Percentiles rank a stretch among this genome's conserved stretches.
These are phyloP conservation scores for Streptanthus diversifolius DNA, from an alignment of 345 rosid species.

Conservation along the genomic window DNA sequence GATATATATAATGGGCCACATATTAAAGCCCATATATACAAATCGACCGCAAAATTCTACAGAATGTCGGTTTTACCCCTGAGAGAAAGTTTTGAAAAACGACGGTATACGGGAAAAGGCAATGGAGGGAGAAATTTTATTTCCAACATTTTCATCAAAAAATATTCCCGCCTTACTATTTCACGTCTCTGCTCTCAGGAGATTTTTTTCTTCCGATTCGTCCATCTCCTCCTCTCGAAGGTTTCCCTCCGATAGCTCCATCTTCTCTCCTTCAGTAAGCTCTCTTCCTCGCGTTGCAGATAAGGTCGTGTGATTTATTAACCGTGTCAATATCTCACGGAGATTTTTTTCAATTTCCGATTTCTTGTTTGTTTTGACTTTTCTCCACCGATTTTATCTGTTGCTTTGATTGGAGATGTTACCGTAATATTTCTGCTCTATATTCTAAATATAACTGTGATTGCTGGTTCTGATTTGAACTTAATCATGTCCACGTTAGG, in stretches of 20 bases:
- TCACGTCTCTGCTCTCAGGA: constrained; percentile 8
- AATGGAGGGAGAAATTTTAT: constrained; percentile 21
- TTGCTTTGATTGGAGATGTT: neutral
- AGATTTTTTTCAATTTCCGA: neutral
- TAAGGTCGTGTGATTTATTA: neutral
- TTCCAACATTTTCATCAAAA: neutral
- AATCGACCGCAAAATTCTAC: neutral
- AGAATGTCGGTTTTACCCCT: neutral
- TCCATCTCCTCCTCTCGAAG: neutral
- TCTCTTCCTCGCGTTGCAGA: neutral
- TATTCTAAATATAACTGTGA: neutral
- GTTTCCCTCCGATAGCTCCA: neutral
- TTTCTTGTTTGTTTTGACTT: neutral
- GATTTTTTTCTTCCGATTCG: neutral
- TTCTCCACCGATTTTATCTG: neutral
- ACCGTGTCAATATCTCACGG: neutral
- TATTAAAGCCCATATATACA: constrained; percentile 3
- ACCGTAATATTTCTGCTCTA: neutral
- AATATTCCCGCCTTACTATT: constrained; percentile 23
- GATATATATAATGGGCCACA: neutral
- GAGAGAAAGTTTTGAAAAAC: neutral
- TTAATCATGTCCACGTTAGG: too few species aligned
- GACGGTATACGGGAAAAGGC: neutral
- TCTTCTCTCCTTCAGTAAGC: neutral
- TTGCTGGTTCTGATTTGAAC: neutral